Conservation (phyloP, 306 rosid genomes). For the Cicer chorassanicum region DNA sequence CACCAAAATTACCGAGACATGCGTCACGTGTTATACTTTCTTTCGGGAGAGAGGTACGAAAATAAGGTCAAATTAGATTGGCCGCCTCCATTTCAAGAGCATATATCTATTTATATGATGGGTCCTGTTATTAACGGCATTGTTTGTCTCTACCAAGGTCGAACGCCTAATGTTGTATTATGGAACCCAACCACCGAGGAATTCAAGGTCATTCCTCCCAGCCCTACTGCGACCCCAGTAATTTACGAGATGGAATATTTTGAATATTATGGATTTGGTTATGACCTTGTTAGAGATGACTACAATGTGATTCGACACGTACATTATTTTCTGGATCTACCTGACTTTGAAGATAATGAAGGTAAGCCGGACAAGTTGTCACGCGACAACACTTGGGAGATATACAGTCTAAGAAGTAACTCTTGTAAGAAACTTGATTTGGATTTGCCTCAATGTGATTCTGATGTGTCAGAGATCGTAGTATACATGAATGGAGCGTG, state of each 20-base stretch:
- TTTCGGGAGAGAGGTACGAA: too few relatives aligned
- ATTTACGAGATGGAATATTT: not conserved
- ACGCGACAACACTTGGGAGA: too few relatives aligned
- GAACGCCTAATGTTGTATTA: not conserved
- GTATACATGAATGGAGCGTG: too few relatives aligned
- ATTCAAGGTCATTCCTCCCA: not conserved
- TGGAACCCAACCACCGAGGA: not conserved
- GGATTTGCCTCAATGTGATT: too few relatives aligned
- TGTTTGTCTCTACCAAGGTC: not conserved
- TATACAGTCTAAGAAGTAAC: too few relatives aligned
- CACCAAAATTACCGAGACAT: too few relatives aligned
- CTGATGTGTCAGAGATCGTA: accelerated
- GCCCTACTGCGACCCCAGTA: not conserved
- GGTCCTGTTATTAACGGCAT: not conserved
- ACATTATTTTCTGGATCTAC: too few relatives aligned
- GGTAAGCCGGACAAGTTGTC: too few relatives aligned
- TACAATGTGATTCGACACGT: not conserved
- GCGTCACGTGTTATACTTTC: not conserved
- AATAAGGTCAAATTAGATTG: not conserved
- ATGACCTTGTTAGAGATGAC: not conserved
- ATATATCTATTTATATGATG: too few relatives aligned
- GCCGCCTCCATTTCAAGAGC: not conserved
- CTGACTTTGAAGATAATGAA: too few relatives aligned
- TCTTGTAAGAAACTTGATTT: too few relatives aligned
- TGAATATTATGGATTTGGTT: not conserved